Base-by-base conservation (phyloP, 2,329 filamentous ascomycete species). In the Dactylonectria estremocensis region DNA sequence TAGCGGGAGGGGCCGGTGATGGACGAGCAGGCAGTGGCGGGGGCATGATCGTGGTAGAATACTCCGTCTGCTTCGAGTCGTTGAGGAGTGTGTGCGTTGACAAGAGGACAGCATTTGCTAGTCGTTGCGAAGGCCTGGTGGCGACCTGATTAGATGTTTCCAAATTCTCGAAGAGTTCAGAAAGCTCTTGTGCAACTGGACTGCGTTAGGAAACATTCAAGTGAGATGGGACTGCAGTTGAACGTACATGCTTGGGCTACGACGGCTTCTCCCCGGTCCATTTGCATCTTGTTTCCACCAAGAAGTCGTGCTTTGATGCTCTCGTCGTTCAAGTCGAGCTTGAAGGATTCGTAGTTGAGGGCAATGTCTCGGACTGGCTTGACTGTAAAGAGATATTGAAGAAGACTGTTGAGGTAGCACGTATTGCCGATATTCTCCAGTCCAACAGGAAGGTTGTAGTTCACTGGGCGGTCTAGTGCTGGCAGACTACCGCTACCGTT, bases 401-500 rank as follows among this genome's bases (percentile, higher is more conserved):
- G 86, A 55, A 99, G 88, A 81, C 95, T 98, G 84, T 99, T 99
- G 61, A 99, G 87, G 76, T 99, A 99, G 80, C 96, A 99, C 0
- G 97, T 99, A 77, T 99, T 99, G 66, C 96, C 95, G 64, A 98
- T 97, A 74, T 98, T 99, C 70, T 91, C 89, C 6, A 98, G 87
- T 0, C 96, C 96, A 22, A 97, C 93, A 0, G 96, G 96, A 80
- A 93, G 90, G 33, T 88, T 84, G 53, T 82, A 75, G 62, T 84
- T 76, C 14, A 77, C 76, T 3, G 74, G 62, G 45, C 60, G 69
- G 16, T 49, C 43, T 18, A 49, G 50, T 22, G 11, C 48, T 43
- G 59, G 45, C 4, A 33, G 9, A 24, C 6, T 46, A 9, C 43
- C 45, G 20, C 49, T 68, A 20, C 22, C 56, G 11, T 72, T 64